Evolutionary conservation across 768 basidiomycete genomes (phyloP), one percentile per base, ranked within the genome.

Genomic region (Strobilomyces confusus): DNA sequence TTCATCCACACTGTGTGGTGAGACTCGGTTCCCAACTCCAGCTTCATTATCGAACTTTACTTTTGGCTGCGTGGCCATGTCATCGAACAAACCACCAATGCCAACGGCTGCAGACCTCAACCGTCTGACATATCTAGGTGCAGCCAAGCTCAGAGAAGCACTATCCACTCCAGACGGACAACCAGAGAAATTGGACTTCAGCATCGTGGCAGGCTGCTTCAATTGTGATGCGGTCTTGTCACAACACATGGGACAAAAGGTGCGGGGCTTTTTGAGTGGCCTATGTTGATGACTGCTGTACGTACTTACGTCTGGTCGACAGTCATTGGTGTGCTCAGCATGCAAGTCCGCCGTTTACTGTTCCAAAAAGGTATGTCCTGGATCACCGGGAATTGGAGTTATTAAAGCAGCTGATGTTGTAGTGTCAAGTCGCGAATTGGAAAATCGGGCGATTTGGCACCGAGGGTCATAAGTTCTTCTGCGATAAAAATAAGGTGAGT

Each of bases 341-440:
- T 69, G 69, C 33, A 68, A 42, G 48, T 64, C 68, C 9, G 54
- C 58, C 15, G n/a, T 70, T 32, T 69, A 70, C 36, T 69, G 69
- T 52, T 66, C 68, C 33, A 69, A 55, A 53, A 63, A 61, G 48
- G 68, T 59, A 34, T 15, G 55, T 54, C 30, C 26, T 4, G 11
- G 11, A 33, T 49, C 38, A 8, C 32, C 25, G 32, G 17, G 30
- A 17, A 32, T 25, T 9, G 15, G 9, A 51, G 46, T 38, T 54
- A 40, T 57, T 49, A 33, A 56, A 37, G 1, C 26, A 33, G 12
- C 14, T 44, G 23, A 33, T 55, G 34, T 20, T 43, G 12, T 42
- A 73, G 72, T 74, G 72, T 53, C 72, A 74, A 54, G 51, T 60
- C n/a, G 59, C 63, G 17, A 58, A 70, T 48, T 75, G 74, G 73